Base-by-base conservation (phyloP, 2,329 filamentous ascomycete genomes). In the Paecilomyces dactylethromorphus region DNA sequence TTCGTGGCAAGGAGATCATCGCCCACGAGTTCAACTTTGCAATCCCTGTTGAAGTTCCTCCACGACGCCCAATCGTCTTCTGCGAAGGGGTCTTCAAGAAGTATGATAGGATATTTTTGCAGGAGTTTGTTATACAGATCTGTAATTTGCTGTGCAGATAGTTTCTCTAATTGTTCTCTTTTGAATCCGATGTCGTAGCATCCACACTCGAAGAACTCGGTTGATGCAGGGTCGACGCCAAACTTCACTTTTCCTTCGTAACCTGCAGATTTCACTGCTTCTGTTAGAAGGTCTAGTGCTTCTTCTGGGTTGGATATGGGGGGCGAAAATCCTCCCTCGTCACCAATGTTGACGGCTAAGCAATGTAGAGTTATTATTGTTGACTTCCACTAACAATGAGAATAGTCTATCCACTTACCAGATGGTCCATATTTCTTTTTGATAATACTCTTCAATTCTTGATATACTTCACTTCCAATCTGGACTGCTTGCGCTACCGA, bases 1-100 rank as follows among this genome's bases (percentile, higher is more conserved):
- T 78, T 78, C 15, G 75, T 78, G 3, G 69, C 74, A 6, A 77
- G 68, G 21, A 78, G 63, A 59, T 77, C 75, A 63, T 78, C 75
- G 13, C 76, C 76, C 2, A 78, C 76, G 8, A 77, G 64, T 61
- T 77, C 72, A 29, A 74, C 60, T 15, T 62, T 58, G 52, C 66
- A 73, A 26, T 64, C 60, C 62, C 69, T 66, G 63, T 73, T 68
- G 60, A 77, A 77, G 18, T 66, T 58, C 3, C 61, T 64, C 71
- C 74, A 78, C 8, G 68, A 61, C 3, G 63, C 59, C 75, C 74
- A 77, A 63, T 78, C 75, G 57, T 74, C 71, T 62, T 77, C 68
- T 31, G 71, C 73, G 61, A 78, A 77, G 3, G 75, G 76, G 64
- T 78, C 74, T 66, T 78, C 75, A 7, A 77, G 64, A 5, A 76